Evolutionary conservation across 208 protist species (phyloP), one percentile per base, ranked within the genome.

Genomic region (Balamuthia mandrillaris): DNA sequence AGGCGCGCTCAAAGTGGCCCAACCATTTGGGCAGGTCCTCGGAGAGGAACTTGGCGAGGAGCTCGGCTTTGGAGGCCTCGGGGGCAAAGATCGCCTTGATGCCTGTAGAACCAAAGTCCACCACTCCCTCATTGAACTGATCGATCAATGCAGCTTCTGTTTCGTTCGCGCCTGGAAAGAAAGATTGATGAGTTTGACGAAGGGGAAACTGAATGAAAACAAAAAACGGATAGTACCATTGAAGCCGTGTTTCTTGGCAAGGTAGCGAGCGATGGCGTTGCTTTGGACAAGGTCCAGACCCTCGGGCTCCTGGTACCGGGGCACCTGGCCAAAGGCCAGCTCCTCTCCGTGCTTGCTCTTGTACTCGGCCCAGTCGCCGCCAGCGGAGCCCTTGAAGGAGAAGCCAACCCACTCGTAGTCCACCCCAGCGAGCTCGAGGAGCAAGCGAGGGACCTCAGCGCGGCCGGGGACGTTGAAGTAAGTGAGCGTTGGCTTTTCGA

Each of bases 211-310:
- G n/a, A n/a, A n/a, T n/a, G n/a, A n/a, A n/a, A n/a, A n/a, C n/a
- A n/a, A n/a, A n/a, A n/a, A n/a, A n/a, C n/a, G n/a, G n/a, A n/a
- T 81, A 29, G 9, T 29, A 16, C 72, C 63, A 41, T 72, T 72
- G 63, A 51, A 72, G 63, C 63, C 63, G 63, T 72, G 63, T 41
- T 72, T 72, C 39, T 24, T 33, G 63, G 63, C 63, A 33, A 72
- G 27, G 63, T 72, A 49, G 63, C 63, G 63, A 16, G 33, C 24
- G 4, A 72, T 72, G n/a, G 63, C 29, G 1, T 24, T 41, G 39
- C 63, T 72, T 41, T 72, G 63, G n/a, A 72, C 63, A 0, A 72
- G 31, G 9, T 12, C 7, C 33, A 47, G 24, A 3, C 33, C 63
- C 18, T 56, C n/a, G 10, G 4, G 37, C 6, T 72, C 63, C 39